Conservation (phyloP, 129 eudicot genomes). For the Lonicera japonica region DNA sequence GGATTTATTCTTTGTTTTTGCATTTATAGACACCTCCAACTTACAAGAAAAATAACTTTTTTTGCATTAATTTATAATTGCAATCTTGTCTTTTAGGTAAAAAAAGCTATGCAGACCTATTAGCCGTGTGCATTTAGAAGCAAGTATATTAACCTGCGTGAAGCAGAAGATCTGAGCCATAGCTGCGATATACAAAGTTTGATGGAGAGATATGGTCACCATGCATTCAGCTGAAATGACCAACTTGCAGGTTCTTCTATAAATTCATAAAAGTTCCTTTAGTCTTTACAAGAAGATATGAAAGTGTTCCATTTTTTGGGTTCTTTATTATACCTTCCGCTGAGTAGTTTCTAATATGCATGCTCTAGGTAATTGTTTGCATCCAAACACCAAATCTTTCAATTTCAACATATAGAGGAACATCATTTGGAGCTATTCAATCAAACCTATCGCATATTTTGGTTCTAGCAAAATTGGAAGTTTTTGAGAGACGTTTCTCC, state of each 20-base stretch:
- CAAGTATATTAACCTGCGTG: not conserved
- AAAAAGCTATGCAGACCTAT: not conserved
- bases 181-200: not conserved
- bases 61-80: not conserved
- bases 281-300: not conserved
- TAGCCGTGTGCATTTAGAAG: not conserved
- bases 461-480: not conserved
- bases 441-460: not conserved
- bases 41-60: too few relatives aligned
- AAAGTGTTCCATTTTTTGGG: too few relatives aligned
- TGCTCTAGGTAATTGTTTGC: too few relatives aligned
- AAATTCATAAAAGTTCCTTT: slow-evolving; percentile 5
- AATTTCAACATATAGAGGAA: too few relatives aligned
- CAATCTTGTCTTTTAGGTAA: slow-evolving; percentile 9
- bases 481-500: too few relatives aligned
- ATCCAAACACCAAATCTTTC: too few relatives aligned
- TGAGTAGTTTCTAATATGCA: too few relatives aligned
- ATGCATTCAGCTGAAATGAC: slow-evolving; percentile 42
- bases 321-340: too few relatives aligned
- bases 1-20: too few relatives aligned
- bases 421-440: too few relatives aligned
- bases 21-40: too few relatives aligned
- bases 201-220: slow-evolving; percentile 27
- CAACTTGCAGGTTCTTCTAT: slow-evolving; percentile 29
- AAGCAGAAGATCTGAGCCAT: not conserved